Evolutionary conservation across 176 grass and related monocot species (phyloP), one percentile per base, ranked within the genome.

Genomic region (Zoysia pacifica): DNA sequence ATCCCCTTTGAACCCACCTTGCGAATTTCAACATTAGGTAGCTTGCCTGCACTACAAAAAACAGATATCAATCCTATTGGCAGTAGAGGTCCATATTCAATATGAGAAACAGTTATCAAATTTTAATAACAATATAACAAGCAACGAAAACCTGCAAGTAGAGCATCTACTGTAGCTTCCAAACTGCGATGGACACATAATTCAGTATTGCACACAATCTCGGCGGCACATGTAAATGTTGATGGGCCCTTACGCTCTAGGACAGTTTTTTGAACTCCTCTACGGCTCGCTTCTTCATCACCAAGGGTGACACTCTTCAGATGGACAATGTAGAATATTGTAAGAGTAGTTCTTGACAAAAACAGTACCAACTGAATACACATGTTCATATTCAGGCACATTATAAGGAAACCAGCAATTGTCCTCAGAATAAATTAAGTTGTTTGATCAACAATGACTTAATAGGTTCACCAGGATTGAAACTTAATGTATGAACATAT

Each of bases 181-280:
- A 94, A 81, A 64, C 86, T 83, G 66, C 78, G 58, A 87, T 98
- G 90, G 5, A 98, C 47, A 36, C 79, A 74, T 42, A 98, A 73
- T 83, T 98, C 90, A 79, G 76, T 94, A 86, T 98, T 98, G 1
- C 92, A 98, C 80, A 94, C 79, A 7, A 98, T 98, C 82, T 98
- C 92, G 16, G 89, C 95, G 78, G 87, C 92, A 91, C 86, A 98
- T 56, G 87, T 86, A 62, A 98, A 98, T 67, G 92, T 93, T 76
- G 92, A 93, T 45, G 95, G 90, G 50, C 91, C 95, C 76, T 92
- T 88, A 41, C 95, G 75, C 41, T 94, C 95, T 41, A 91, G 83
- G 41, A 98, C 86, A 69, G 95, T 94, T 72, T 98, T 98, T 59
- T 89, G 95, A 47, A 85, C 92, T 16, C 95, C 92, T 91, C 95